Percentiles rank a stretch among this genome's conserved stretches.
These are phyloP conservation scores for Ascochyta clinopodiicola DNA, from an alignment of 2,329 filamentous ascomycete species.

Conservation along the genomic window DNA sequence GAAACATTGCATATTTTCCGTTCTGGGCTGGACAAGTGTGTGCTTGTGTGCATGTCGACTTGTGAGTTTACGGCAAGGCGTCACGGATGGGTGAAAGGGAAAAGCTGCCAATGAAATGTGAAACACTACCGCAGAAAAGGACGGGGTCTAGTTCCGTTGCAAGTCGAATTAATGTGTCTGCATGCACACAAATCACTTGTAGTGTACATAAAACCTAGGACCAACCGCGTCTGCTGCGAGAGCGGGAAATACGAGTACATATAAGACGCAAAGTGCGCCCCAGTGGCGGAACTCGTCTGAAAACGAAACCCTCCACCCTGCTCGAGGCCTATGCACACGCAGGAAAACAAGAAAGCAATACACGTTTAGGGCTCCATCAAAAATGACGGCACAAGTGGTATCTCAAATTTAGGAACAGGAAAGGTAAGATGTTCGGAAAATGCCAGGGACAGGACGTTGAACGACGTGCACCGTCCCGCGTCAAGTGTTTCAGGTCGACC, in stretches of 20 bases:
- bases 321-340: neutral
- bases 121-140: conserved; percentile 3
- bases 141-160: neutral
- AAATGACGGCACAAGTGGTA: conserved; percentile 4
- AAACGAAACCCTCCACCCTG: neutral
- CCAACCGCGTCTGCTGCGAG: neutral
- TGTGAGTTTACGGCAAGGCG: neutral
- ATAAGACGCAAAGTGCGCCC: neutral
- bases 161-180: too few relatives aligned
- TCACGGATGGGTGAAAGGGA: too few relatives aligned
- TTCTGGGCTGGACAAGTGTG: too few relatives aligned
- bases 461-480: conserved; percentile 3
- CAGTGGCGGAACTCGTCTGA: neutral
- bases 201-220: neutral
- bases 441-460: neutral
- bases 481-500: conserved; percentile 9
- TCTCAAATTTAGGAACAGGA: conserved; percentile 6
- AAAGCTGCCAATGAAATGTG: neutral
- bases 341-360: neutral
- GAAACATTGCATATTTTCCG: too few relatives aligned
- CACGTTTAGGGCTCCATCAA: neutral
- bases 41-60: too few relatives aligned
- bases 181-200: neutral
- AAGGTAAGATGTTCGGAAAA: neutral
- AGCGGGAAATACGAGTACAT: neutral